phyloP scores from a whole-genome alignment of 768 basidiomycete species.

The Tulasnella calospora region DNA sequence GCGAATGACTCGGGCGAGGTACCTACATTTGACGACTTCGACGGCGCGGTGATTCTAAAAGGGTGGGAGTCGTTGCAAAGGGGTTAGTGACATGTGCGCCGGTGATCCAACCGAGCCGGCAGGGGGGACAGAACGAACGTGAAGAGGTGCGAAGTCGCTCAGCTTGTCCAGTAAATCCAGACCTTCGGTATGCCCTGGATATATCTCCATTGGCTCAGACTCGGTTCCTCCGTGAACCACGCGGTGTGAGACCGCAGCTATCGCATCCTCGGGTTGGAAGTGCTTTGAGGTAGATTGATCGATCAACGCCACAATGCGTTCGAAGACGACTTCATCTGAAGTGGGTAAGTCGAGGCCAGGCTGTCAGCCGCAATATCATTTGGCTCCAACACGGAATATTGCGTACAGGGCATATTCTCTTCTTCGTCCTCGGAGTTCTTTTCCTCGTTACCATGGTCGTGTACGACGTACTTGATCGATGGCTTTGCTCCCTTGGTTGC shows the following conservation, averaged over 20 bases:
- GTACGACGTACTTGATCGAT: conserved; percentile 26
- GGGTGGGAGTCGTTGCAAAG: not conserved
- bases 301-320: conserved; percentile 48
- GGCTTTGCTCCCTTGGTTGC: conserved; percentile 27
- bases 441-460: conserved; percentile 25
- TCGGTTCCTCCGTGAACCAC: conserved; percentile 88
- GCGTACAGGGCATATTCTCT: conserved; percentile 29
- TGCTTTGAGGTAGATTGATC: conserved; percentile 37
- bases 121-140: conserved; percentile 36
- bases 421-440: conserved; percentile 27
- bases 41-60: conserved; percentile 30
- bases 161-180: conserved; percentile 67
- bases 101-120: not conserved
- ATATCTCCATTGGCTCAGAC: conserved; percentile 62
- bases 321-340: conserved; percentile 52
- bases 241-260: conserved; percentile 62
- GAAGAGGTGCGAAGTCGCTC: conserved; percentile 64
- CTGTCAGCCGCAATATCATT: not conserved
- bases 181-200: conserved; percentile 61
- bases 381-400: not conserved
- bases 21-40: conserved; percentile 26
- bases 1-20: conserved; percentile 49
- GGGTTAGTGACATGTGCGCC: not conserved
- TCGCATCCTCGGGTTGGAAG: conserved; percentile 42
- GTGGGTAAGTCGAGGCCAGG: not conserved